Evolutionary conservation across 495 filamentous ascomycete species (phyloP).

Genomic region (Podospora comata): DNA sequence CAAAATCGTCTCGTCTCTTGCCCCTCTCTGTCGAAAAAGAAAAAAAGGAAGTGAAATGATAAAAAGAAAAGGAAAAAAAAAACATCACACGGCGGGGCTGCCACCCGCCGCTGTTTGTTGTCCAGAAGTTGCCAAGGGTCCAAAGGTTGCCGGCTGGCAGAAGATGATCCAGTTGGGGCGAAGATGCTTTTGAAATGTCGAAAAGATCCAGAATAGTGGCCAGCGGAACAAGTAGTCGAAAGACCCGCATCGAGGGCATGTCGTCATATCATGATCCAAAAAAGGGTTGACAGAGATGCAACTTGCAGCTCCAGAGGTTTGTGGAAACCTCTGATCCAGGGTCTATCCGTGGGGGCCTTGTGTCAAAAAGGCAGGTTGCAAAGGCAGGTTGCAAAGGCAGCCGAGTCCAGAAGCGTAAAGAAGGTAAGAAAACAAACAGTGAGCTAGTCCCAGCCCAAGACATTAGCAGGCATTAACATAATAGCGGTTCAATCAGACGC

Average conservation of each 20-base stretch:
- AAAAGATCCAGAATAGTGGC: neutral
- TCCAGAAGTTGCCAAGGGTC: conserved; percentile 13
- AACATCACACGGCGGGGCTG: conserved; percentile 30
- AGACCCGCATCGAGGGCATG: neutral
- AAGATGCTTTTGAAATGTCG: conserved; percentile 3
- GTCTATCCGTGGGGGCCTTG: conserved; percentile 41
- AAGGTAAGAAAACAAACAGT: conserved; percentile 14
- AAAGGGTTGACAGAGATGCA: conserved; percentile 34
- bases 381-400: conserved; percentile 21
- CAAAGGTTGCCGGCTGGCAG: conserved; percentile 13
- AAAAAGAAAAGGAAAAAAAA: conserved; percentile 9
- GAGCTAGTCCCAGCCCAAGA: conserved; percentile 26
- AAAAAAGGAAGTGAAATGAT: conserved; percentile 4
- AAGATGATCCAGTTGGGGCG: conserved; percentile 16
- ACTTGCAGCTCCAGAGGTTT: conserved; percentile 44
- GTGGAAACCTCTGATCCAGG: conserved; percentile 37
- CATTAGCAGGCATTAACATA: conserved; percentile 30
- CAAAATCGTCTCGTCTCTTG: neutral
- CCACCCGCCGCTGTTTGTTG: conserved; percentile 20
- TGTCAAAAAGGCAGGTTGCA: conserved; percentile 28
- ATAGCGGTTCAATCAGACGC: conserved; percentile 12
- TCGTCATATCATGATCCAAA: conserved; percentile 16
- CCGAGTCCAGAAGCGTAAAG: conserved; percentile 30
- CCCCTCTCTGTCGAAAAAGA: neutral
- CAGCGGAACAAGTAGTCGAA: neutral